A percentile compares a stretch with the other conserved stretches of the same genome.
These are phyloP conservation scores for Helicostylum pulchrum DNA, from an alignment of 192 early-diverging fungal species.

Conservation along the genomic window DNA sequence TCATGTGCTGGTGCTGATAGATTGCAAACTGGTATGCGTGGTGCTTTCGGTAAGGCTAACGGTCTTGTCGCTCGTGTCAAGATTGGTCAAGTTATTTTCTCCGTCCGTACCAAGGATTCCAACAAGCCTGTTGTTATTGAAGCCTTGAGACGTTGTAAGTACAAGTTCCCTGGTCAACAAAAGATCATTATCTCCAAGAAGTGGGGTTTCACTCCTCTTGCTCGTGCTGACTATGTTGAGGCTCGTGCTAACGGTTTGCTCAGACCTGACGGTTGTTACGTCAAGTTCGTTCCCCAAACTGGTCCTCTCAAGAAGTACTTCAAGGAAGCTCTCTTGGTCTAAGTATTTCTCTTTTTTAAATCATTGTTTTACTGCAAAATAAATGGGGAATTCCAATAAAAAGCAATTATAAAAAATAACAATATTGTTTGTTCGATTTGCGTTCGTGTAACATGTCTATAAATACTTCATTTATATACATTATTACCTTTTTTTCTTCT, in stretches of 20 bases:
- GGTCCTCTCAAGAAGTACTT: slow-evolving; percentile 64
- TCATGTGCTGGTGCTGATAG: slow-evolving; percentile 99
- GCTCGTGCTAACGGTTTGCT: slow-evolving; percentile 73
- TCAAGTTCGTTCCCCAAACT: slow-evolving; percentile 87
- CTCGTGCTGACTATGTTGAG: slow-evolving; percentile 85
- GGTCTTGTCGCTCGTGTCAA: slow-evolving; percentile 95
- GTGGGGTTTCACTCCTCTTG: slow-evolving; percentile 99
- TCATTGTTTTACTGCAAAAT: neutral
- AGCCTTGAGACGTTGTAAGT: slow-evolving; percentile 88
- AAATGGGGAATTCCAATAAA: neutral
- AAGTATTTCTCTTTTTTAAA: slow-evolving; percentile 1
- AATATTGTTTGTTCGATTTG: neutral
- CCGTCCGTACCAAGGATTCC: slow-evolving; percentile 91
- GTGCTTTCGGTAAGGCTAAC: slow-evolving; percentile 96
- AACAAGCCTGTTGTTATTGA: slow-evolving; percentile 94
- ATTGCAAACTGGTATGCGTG: slow-evolving; percentile 99
- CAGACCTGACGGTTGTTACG: slow-evolving; percentile 91
- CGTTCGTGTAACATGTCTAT: neutral
- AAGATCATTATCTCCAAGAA: slow-evolving; percentile 99
- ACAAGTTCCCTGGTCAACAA: slow-evolving; percentile 99
- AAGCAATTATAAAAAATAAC: neutral
- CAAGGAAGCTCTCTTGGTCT: slow-evolving; percentile 1
- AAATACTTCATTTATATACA: slow-evolving; percentile 2
- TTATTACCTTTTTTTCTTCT: neutral
- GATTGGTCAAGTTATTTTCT: slow-evolving; percentile 97